Evolutionary conservation across 345 rosid genomes (phyloP).

Genomic region (Eucalyptus victrix): DNA sequence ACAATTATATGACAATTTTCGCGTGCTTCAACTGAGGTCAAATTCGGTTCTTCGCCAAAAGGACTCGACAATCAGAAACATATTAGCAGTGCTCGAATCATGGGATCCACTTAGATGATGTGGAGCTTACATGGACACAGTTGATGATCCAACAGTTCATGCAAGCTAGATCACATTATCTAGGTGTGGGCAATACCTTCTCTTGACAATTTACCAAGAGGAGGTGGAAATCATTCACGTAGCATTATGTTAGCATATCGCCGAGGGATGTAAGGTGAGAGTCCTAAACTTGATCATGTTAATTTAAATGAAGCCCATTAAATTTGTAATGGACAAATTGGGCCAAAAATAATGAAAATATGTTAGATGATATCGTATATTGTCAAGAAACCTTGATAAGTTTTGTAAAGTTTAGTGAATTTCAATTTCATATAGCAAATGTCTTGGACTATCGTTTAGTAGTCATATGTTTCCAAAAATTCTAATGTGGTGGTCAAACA

Average conservation of each 20-base stretch:
- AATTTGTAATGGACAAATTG: not conserved
- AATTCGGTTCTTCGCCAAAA: not conserved
- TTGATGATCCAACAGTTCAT: not conserved
- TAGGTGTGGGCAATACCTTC: not conserved
- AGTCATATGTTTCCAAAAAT: not conserved
- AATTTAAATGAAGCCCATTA: not conserved
- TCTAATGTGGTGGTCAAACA: not conserved
- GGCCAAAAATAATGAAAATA: not conserved
- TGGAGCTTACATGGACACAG: not conserved
- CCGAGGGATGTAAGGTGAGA: not conserved
- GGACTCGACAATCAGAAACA: not conserved
- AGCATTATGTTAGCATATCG: not conserved
- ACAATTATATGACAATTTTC: not conserved
- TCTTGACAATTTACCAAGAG: not conserved
- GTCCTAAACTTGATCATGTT: not conserved
- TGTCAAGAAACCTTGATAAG: not conserved
- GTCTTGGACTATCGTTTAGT: not conserved
- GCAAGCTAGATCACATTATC: not conserved
- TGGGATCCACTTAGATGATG: not conserved
- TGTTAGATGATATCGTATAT: not conserved
- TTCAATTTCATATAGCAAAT: not conserved
- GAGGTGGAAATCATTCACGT: not conserved
- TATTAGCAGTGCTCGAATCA: not conserved
- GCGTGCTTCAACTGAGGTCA: not conserved
- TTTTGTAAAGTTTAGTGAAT: not conserved